phyloP scores from a whole-genome alignment of 345 rosid species.

The Brassica napus region Da-Ae NC_063435.1:13865001-13865500 shows the following conservation, averaged over 20 bases:
- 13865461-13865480: slow-evolving; percentile 34
- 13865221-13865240: slow-evolving; percentile 1
- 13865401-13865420: slow-evolving; percentile 44
- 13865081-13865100: slow-evolving; percentile 30
- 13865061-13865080: slow-evolving; percentile 3
- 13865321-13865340: slow-evolving; percentile 68
- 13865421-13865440: slow-evolving; percentile 55
- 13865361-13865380: slow-evolving; percentile 55
- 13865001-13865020: slow-evolving; percentile 37
- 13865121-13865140: slow-evolving; percentile 19
- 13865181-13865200: background rate
- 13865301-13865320: slow-evolving; percentile 97
- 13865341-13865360: slow-evolving; percentile 62
- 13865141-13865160: slow-evolving; percentile 16
- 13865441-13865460: slow-evolving; percentile 27
- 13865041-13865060: slow-evolving; percentile 28
- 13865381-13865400: slow-evolving; percentile 45
- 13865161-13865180: background rate
- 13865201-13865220: background rate
- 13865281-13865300: slow-evolving; percentile 98
- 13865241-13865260: background rate
- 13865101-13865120: slow-evolving; percentile 14
- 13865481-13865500: slow-evolving; percentile 41
- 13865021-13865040: slow-evolving; percentile 23
- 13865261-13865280: slow-evolving; percentile 76